Evolutionary conservation across 805 yeast species (phyloP).

Genomic region (Schwanniomyces pseudopolymorphus): DNA sequence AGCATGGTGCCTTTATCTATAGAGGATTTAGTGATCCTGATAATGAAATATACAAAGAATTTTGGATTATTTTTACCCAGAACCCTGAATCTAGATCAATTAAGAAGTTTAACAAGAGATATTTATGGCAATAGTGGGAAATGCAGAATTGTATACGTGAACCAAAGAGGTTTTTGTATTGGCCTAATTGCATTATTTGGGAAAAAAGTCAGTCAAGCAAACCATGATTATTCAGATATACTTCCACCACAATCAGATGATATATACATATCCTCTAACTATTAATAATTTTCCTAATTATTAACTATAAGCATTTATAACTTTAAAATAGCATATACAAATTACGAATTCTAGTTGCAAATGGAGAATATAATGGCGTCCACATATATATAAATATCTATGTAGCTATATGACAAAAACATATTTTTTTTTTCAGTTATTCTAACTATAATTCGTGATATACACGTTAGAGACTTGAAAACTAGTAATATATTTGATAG

Average conservation of each 20-base stretch:
- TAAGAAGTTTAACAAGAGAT: conserved; percentile 45
- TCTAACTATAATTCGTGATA: no score
- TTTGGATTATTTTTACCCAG: conserved; percentile 66
- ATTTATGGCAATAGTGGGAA: conserved; percentile 44
- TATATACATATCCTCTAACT: not conserved
- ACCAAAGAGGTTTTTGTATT: conserved; percentile 42
- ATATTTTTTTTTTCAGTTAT: no score
- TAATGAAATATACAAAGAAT: conserved; percentile 42
- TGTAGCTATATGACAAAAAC: no score
- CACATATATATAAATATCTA: no score
- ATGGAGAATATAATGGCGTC: no score
- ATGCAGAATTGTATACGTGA: conserved; percentile 47
- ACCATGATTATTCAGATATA: not conserved
- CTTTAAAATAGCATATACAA: no score
- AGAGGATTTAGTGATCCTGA: conserved; percentile 41
- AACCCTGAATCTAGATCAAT: conserved; percentile 53
- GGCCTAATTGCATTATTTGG: conserved; percentile 69
- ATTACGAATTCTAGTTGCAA: no score
- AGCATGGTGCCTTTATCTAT: conserved; percentile 48
- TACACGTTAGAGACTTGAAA: no score
- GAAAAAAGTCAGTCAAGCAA: not conserved
- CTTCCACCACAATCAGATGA: not conserved
- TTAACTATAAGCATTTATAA: no score
- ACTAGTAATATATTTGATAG: no score
- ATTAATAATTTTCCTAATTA: not conserved